These are phyloP conservation scores for Nicotiana paniculata DNA, from an alignment of 257 asterid genomes.

Conservation along the genomic window DNA sequence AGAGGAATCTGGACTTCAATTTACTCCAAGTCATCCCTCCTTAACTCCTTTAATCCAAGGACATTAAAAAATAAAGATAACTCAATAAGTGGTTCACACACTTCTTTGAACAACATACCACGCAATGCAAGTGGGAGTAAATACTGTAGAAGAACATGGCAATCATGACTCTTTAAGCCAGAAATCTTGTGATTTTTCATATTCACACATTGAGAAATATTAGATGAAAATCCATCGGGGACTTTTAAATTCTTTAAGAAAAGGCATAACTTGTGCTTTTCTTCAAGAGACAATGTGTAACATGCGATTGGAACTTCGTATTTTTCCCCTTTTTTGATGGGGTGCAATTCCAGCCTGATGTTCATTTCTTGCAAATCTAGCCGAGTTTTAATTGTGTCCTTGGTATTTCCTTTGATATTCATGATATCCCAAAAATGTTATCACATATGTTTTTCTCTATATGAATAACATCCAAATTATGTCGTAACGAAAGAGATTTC, in stretches of 20 bases:
- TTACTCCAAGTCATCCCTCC: neutral
- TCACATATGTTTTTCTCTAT: no score
- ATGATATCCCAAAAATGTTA: no score
- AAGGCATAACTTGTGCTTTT: neutral
- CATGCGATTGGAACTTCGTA: neutral
- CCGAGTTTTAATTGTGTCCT: neutral
- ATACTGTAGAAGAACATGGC: neutral
- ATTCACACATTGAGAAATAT: neutral
- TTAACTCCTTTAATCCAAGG: neutral
- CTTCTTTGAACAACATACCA: neutral
- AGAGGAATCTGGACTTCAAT: neutral
- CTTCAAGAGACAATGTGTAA: neutral
- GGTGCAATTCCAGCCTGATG: neutral
- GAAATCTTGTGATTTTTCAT: neutral
- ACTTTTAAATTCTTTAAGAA: neutral
- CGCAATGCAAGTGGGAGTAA: neutral
- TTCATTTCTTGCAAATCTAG: neutral
- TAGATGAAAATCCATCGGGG: neutral
- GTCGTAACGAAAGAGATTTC: no score
- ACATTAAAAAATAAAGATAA: neutral
- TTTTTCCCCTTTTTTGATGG: neutral
- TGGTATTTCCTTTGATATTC: no score
- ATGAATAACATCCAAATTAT: no score
- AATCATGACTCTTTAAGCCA: neutral
- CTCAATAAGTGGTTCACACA: neutral